A percentile compares a stretch with the other conserved stretches of the same genome.
These are phyloP conservation scores for Russula brevipes DNA, from an alignment of 768 basidiomycete species.

Conservation along the genomic window DNA sequence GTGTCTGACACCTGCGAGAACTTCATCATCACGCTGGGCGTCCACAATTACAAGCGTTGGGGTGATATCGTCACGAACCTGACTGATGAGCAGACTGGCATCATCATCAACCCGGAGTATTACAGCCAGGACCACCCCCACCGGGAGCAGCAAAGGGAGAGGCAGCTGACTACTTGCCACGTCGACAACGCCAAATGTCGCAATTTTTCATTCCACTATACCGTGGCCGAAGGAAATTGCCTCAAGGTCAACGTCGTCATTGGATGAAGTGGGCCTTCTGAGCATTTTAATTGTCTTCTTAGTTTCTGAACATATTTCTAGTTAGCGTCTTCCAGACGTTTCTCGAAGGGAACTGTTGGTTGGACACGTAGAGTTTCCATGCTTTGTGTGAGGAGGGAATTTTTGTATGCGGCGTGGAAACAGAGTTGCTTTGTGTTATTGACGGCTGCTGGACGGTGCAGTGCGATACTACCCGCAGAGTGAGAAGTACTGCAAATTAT, in stretches of 20 bases:
- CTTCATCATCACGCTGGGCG: conserved; percentile 36
- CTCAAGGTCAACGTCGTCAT: background rate
- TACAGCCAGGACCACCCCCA: background rate
- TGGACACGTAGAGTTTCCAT: background rate
- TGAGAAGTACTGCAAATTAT: no score
- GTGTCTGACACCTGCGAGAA: conserved; percentile 29
- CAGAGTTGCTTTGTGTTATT: background rate
- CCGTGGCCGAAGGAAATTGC: conserved; percentile 4
- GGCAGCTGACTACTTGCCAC: background rate
- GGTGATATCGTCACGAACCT: conserved; percentile 37
- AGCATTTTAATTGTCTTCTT: background rate
- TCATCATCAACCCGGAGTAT: conserved; percentile 9
- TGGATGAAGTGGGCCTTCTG: background rate
- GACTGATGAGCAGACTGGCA: background rate
- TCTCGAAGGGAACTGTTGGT: background rate
- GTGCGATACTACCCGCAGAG: no score
- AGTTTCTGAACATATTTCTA: background rate
- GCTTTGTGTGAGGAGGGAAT: background rate
- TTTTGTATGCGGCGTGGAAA: background rate
- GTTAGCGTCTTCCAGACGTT: background rate
- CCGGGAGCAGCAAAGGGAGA: background rate
- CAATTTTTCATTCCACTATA: background rate
- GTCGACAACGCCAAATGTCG: background rate
- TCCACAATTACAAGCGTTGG: conserved; percentile 40
- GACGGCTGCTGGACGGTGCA: no score